Conservation (phyloP, 139 green algal genomes). For the Haematococcus sp. region DNA sequence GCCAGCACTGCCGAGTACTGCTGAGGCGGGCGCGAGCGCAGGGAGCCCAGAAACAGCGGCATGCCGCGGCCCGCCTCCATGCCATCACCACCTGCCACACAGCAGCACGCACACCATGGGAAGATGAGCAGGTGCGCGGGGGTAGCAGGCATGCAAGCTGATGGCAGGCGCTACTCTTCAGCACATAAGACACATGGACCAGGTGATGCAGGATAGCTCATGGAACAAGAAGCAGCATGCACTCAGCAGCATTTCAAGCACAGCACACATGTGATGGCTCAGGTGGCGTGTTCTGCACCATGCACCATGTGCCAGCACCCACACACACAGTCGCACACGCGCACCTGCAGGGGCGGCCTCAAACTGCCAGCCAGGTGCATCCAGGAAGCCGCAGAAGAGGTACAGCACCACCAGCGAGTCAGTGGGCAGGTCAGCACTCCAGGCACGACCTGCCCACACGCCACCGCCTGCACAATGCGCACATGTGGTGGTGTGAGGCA, state of each 20-base stretch:
- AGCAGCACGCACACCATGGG: background rate
- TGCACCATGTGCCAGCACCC: too few relatives aligned
- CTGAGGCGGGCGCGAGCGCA: constrained; percentile 42
- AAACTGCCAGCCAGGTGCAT: constrained; percentile 69
- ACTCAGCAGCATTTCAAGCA: too few relatives aligned
- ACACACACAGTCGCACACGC: too few relatives aligned
- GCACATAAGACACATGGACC: background rate
- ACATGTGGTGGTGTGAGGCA: too few relatives aligned
- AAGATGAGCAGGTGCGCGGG: background rate
- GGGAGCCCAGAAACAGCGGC: constrained; percentile 59
- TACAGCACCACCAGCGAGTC: constrained; percentile 76
- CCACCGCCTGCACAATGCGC: constrained; percentile 41
- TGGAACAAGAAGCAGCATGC: too few relatives aligned
- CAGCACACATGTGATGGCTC: too few relatives aligned
- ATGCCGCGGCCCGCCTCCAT: constrained; percentile 15
- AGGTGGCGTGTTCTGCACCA: too few relatives aligned
- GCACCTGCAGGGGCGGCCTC: background rate
- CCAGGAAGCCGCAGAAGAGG: constrained; percentile 74
- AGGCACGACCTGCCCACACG: constrained; percentile 50
- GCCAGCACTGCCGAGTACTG: constrained; percentile 61
- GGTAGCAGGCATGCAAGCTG: background rate
- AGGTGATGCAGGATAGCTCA: too few relatives aligned
- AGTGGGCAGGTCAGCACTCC: constrained; percentile 71
- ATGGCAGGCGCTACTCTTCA: background rate
- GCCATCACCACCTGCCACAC: background rate